Evolutionary conservation across 257 asterid species (phyloP), one percentile per base, ranked within the genome.

Genomic region (Voacanga thouarsii): DNA sequence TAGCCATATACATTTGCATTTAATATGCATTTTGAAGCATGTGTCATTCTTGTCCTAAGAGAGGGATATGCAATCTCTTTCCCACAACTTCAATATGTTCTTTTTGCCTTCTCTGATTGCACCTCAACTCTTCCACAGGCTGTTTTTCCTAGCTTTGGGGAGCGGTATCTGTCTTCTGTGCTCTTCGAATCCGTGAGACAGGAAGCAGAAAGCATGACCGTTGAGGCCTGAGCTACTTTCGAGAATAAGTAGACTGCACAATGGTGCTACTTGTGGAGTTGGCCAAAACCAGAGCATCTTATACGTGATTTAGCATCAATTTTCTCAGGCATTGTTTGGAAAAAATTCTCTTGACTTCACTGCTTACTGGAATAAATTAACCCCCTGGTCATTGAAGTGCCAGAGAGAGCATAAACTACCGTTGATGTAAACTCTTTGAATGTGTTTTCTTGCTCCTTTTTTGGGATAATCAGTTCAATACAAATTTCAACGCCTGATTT

Each of bases 71-170:
- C 12, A 66, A 39, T 65, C 23, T 26, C 60, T 55, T 18, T 9
- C 8, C 61, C 39, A 64, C 24, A 79, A 44, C 33, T 71, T 24
- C 30, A 37, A 16, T 37, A 16, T 39, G 43, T 12, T 28, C 50
- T 47, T 61, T n/a, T 5, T 12, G 37, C 26, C 76, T 21, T 26
- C 33, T 41, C 67, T 65, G 14, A n/a, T n/a, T 19, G 2, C 67
- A 28, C 41, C 47, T 68, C 47, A 43, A 44, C 76, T 74, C 33
- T 21, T 28, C 12, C 79, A 79, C 86, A 94, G 98, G 97, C 74
- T 45, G 75, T 94, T 68, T 94, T 92, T 84, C 96, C 97, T 23
- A 92, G 99, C 88, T 92, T 89, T 23, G 99, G 99, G 7, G 99
- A 94, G 88, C 87, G 99, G 6, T 94, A 94, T 72, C 92, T 94